Percentiles rank a stretch among this genome's conserved stretches.
These are phyloP conservation scores for Cadophora gregata DNA, from an alignment of 2,329 filamentous ascomycete genomes.

Conservation along the genomic window DNA sequence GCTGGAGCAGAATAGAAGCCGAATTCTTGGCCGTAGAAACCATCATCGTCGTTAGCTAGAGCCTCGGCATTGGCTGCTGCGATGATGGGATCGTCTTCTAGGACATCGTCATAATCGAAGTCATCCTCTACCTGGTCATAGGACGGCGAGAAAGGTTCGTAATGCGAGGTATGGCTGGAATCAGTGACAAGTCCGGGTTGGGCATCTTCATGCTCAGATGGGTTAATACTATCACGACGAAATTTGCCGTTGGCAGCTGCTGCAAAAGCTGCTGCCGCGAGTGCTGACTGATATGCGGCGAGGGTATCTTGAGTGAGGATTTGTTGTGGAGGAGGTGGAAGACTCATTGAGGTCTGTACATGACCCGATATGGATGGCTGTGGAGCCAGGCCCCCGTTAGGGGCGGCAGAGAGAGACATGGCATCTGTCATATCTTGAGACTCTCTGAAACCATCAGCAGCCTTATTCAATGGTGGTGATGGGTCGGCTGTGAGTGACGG, in stretches of 20 bases:
- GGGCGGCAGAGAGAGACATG: conserved; percentile 11
- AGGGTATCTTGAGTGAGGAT: conserved; percentile 61
- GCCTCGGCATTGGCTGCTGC: conserved; percentile 94
- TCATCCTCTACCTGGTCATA: conserved; percentile 49
- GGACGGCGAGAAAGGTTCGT: conserved; percentile 43
- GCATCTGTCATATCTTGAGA: conserved; percentile 18
- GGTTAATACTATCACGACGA: conserved; percentile 54
- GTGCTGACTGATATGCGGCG: conserved; percentile 80
- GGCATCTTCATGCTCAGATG: conserved; percentile 41
- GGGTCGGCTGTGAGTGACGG: conserved; percentile 33
- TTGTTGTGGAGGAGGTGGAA: conserved; percentile 29
- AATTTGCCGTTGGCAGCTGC: conserved; percentile 81
- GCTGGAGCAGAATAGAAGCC: conserved; percentile 82
- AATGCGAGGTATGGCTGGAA: conserved; percentile 47
- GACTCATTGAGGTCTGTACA: conserved; percentile 16
- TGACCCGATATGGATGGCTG: conserved; percentile 36
- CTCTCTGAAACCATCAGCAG: conserved; percentile 10
- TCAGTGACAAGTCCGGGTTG: conserved; percentile 48
- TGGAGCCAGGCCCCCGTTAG: conserved; percentile 31
- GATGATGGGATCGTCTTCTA: conserved; percentile 89
- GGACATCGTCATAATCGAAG: conserved; percentile 64
- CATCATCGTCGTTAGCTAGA: conserved; percentile 88
- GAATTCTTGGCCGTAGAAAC: conserved; percentile 95
- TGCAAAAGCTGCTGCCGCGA: conserved; percentile 80
- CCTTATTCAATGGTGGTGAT: conserved; percentile 30